Conservation (phyloP, 441 rosid species). For the Cnidoscolus chayamansa region DNA sequence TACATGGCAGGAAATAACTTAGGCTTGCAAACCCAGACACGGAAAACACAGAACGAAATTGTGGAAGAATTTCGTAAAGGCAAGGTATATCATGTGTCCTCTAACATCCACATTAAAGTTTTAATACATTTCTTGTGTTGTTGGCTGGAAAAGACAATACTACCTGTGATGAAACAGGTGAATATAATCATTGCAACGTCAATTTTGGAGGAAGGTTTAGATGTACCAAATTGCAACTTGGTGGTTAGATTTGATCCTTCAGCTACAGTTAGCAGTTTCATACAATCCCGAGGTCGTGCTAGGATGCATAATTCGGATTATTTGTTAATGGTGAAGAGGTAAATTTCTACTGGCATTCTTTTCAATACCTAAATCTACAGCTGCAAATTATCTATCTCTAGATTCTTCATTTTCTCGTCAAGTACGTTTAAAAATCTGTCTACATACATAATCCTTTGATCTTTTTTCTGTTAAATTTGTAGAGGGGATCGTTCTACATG, state of each 20-base stretch:
- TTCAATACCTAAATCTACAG: background rate
- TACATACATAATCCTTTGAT: background rate
- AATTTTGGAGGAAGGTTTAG: slow-evolving; percentile 93
- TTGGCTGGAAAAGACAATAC: background rate
- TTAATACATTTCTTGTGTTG: background rate
- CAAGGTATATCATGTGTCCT: slow-evolving; percentile 42
- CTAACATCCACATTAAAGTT: background rate
- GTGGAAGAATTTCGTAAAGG: slow-evolving; percentile 85
- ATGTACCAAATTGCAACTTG: slow-evolving; percentile 85
- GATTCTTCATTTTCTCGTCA: background rate
- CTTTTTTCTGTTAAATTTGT: slow-evolving; percentile 16
- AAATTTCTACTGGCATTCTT: slow-evolving; percentile 12
- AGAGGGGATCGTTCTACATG: slow-evolving; percentile 55
- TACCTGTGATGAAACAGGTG: slow-evolving; percentile 44
- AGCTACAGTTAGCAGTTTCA: slow-evolving; percentile 74
- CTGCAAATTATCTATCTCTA: background rate
- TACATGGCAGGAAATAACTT: slow-evolving; percentile 71
- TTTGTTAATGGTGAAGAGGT: slow-evolving; percentile 72
- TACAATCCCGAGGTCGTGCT: slow-evolving; percentile 96
- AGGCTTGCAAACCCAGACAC: slow-evolving; percentile 54
- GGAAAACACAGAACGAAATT: slow-evolving; percentile 64
- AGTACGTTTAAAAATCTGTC: too few relatives aligned
- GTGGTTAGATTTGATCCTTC: slow-evolving; percentile 86
- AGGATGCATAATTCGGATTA: slow-evolving; percentile 84
- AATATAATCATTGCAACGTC: slow-evolving; percentile 86